A percentile compares a stretch with the other conserved stretches of the same genome.
phyloP scores from a whole-genome alignment of 441 rosid genomes.

The Adansonia grandidieri region DNA sequence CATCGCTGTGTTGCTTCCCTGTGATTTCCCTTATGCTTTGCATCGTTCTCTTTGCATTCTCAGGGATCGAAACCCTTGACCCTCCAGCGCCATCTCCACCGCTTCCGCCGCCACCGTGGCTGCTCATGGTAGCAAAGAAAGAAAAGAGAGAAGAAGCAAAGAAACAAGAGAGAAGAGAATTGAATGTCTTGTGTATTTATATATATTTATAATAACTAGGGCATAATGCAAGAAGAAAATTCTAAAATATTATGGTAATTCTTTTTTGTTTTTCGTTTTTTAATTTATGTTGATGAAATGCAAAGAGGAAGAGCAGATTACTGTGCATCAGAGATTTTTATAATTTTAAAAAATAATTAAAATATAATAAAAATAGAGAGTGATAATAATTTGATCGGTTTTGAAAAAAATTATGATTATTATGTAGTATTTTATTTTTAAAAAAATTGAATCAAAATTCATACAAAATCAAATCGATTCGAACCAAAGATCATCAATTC shows the following conservation, averaged over 20 bases:
- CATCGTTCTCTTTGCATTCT: slow-evolving; percentile 46
- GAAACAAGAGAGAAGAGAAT: neutral
- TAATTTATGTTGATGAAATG: neutral
- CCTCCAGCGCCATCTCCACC: slow-evolving; percentile 34
- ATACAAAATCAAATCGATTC: no score
- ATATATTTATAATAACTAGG: slow-evolving; percentile 8
- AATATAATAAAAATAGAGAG: no score
- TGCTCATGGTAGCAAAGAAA: slow-evolving; percentile 33
- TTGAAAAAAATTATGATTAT: no score
- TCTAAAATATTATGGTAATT: neutral
- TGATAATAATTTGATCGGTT: no score
- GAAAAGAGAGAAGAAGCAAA: slow-evolving; percentile 17
- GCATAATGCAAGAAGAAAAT: neutral
- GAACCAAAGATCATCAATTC: no score
- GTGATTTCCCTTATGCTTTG: slow-evolving; percentile 73
- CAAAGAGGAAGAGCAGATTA: no score
- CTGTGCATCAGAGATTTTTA: no score
- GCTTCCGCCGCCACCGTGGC: slow-evolving; percentile 36
- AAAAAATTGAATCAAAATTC: no score
- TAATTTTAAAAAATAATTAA: no score
- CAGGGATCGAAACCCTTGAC: slow-evolving; percentile 54
- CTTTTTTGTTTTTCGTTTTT: neutral
- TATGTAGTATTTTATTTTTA: no score
- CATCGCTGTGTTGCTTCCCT: slow-evolving; percentile 78
- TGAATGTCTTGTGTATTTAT: neutral